phyloP scores from a whole-genome alignment of 139 green algal species.

The Coelastrella sp. region DNA sequence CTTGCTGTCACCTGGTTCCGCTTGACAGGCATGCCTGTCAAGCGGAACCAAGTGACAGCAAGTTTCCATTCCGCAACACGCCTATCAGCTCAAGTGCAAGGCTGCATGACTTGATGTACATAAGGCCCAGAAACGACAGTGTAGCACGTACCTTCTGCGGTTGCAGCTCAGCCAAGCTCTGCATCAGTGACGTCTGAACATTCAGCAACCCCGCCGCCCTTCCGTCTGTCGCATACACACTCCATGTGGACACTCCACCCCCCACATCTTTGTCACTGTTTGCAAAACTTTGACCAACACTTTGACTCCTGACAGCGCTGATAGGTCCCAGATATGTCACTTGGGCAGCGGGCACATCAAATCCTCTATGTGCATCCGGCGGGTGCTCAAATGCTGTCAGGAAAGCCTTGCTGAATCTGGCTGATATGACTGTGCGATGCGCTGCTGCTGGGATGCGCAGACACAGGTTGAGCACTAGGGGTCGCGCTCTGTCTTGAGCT shows the following conservation, averaged over 20 bases:
- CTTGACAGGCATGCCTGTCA: too few species aligned
- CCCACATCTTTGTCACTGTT: background rate
- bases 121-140: too few species aligned
- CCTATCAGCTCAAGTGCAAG: too few species aligned
- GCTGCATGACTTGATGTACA: too few species aligned
- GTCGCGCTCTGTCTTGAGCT: constrained; percentile 60
- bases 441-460: constrained; percentile 54
- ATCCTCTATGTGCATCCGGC: constrained; percentile 85
- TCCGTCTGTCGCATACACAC: background rate
- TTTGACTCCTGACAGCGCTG: background rate
- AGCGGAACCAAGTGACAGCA: too few species aligned
- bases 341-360: constrained; percentile 89
- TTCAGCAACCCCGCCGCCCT: background rate
- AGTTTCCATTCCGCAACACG: too few species aligned
- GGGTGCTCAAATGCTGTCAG: constrained; percentile 79
- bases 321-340: constrained; percentile 47
- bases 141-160: background rate
- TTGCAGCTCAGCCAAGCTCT: background rate
- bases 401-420: constrained; percentile 82
- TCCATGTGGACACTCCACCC: background rate
- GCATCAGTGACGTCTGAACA: constrained; percentile 20
- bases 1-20: too few species aligned
- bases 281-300: background rate
- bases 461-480: constrained; percentile 72
- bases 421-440: constrained; percentile 50